Conservation (phyloP, 768 basidiomycete species). For the Lactarius pseudohatsudake region DNA sequence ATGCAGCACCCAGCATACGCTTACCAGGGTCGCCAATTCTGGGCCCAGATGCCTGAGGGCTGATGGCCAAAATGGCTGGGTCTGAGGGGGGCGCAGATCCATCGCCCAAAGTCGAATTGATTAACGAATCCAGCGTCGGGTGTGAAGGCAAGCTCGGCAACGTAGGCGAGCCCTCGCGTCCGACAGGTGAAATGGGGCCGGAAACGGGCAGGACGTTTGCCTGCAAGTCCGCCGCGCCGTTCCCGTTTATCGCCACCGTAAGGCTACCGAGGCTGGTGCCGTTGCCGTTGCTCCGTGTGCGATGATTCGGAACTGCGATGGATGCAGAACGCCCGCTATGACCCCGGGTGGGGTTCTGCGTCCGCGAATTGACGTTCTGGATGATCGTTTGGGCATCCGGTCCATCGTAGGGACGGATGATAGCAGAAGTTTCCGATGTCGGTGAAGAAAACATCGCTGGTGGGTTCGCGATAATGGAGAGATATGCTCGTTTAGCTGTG, state of each 20-base stretch:
- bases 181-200: constrained; percentile 30
- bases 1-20: constrained; percentile 83
- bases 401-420: constrained; percentile 90
- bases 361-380: constrained; percentile 75
- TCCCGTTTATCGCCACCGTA: constrained; percentile 36
- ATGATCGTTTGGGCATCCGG: constrained; percentile 88
- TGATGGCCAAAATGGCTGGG: constrained; percentile 66
- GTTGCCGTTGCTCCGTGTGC: constrained; percentile 38
- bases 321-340: constrained; percentile 57
- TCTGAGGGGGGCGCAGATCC: constrained; percentile 54
- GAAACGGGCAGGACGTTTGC: constrained; percentile 6
- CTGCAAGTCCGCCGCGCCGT: constrained; percentile 16
- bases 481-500: constrained; percentile 92
- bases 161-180: constrained; percentile 67
- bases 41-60: constrained; percentile 52
- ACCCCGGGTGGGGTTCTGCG: constrained; percentile 61
- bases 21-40: constrained; percentile 87
- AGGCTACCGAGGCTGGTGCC: constrained; percentile 35
- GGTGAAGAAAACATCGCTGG: constrained; percentile 65
- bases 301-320: constrained; percentile 46
- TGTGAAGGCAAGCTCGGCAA: constrained; percentile 79
- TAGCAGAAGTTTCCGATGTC: constrained; percentile 50
- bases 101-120: constrained; percentile 67
- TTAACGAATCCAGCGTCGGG: constrained; percentile 81
- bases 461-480: constrained; percentile 82